Evolutionary conservation across 306 rosid genomes (phyloP).

Genomic region (Vicia faba): DNA sequence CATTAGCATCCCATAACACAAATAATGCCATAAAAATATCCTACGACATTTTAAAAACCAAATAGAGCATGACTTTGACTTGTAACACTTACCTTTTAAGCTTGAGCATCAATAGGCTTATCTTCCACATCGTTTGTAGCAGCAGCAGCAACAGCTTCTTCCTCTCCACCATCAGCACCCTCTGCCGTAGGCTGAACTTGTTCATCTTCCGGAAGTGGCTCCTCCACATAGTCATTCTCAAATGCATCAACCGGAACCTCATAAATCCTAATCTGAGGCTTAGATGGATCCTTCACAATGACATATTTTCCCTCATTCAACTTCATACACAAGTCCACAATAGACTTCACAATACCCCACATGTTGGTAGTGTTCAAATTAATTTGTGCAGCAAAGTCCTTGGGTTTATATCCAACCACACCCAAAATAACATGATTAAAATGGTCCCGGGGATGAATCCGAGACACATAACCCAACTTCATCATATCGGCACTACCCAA

Average conservation of each 20-base stretch:
- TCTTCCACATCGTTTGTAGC: constrained; percentile 57
- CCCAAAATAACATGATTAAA: constrained; percentile 89
- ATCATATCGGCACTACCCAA: constrained; percentile 84
- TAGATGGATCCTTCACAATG: constrained; percentile 86
- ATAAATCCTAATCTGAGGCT: constrained; percentile 95
- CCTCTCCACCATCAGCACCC: constrained; percentile 59
- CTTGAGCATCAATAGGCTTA: constrained; percentile 50
- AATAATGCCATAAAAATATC: background rate
- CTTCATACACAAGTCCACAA: constrained; percentile 96
- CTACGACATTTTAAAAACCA: background rate
- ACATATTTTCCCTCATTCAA: constrained; percentile 91
- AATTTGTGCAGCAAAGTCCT: constrained; percentile 79
- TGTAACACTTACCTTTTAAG: constrained; percentile 46
- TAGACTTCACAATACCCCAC: constrained; percentile 99
- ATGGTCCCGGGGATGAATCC: constrained; percentile 97
- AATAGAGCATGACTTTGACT: constrained; percentile 4
- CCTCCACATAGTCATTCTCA: constrained; percentile 95
- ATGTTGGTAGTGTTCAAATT: constrained; percentile 75
- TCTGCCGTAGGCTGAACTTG: constrained; percentile 89
- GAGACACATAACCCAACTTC: constrained; percentile 90
- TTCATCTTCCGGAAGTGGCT: constrained; percentile 89
- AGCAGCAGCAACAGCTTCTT: constrained; percentile 45
- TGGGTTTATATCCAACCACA: constrained; percentile 87
- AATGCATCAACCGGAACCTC: constrained; percentile 89
- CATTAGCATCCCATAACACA: background rate